phyloP scores from a whole-genome alignment of 768 basidiomycete genomes.

The Mycena vitilis region DNA sequence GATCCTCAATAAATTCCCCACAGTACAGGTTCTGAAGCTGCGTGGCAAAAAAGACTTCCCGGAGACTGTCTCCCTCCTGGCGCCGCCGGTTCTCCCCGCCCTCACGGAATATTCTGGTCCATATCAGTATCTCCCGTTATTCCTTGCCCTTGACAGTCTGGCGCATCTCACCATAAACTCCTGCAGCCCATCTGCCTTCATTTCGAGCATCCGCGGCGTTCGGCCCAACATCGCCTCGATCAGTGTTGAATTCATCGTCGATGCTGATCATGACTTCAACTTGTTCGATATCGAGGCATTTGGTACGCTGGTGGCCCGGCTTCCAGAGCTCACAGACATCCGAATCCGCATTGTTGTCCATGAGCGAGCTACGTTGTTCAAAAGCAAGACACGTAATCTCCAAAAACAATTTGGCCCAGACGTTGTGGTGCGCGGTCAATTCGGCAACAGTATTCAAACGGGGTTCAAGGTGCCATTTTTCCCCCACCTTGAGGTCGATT shows the following conservation, averaged over 20 bases:
- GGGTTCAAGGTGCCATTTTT: slow-evolving; percentile 6
- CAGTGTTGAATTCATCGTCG: background rate
- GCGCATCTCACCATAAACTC: background rate
- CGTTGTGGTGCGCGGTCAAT: background rate
- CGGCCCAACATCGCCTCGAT: background rate
- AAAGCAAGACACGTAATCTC: background rate
- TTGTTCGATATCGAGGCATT: background rate
- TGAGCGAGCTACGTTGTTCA: background rate
- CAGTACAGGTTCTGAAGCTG: background rate
- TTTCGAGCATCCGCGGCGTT: background rate
- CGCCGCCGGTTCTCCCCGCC: background rate
- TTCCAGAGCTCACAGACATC: slow-evolving; percentile 11
- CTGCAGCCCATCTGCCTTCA: background rate
- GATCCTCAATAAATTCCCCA: background rate
- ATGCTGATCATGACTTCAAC: too few species aligned
- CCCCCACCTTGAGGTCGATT: too few species aligned
- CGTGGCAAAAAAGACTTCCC: background rate
- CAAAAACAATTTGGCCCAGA: background rate
- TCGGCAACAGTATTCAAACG: background rate
- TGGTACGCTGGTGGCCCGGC: background rate
- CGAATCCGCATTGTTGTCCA: background rate
- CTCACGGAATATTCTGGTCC: background rate
- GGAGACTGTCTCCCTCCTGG: background rate
- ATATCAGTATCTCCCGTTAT: background rate
- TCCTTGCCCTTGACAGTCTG: background rate